Percentiles rank a stretch among this genome's conserved stretches.
phyloP scores from a whole-genome alignment of 2,329 filamentous ascomycete genomes.

The Cephalotrichum gorgonifer region DNA sequence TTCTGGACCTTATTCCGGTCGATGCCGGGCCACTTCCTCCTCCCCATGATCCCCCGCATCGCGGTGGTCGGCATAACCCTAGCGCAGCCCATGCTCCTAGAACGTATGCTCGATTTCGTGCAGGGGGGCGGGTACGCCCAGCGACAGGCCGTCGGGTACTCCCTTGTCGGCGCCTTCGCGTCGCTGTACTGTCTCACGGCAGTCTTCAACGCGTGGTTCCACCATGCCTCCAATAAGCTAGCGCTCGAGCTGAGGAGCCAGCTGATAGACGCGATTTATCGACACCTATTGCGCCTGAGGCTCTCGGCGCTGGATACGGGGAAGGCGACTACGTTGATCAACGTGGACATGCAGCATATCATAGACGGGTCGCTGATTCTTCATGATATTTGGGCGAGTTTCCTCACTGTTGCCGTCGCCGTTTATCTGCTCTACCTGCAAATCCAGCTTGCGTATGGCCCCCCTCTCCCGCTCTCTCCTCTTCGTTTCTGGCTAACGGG shows the following conservation, averaged over 20 bases:
- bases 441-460: background rate
- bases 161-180: slow-evolving; percentile 21
- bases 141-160: slow-evolving; percentile 16
- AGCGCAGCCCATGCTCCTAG: slow-evolving; percentile 24
- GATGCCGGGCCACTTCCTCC: slow-evolving; percentile 10
- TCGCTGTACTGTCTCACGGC: slow-evolving; percentile 21
- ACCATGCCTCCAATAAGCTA: background rate
- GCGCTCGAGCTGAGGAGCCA: background rate
- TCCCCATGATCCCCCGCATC: slow-evolving; percentile 20
- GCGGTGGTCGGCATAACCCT: slow-evolving; percentile 23
- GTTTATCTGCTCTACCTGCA: background rate
- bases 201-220: slow-evolving; percentile 14
- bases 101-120: slow-evolving; percentile 20
- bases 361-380: background rate
- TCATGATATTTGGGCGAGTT: background rate
- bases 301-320: background rate
- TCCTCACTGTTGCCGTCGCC: background rate
- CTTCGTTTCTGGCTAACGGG: no score
- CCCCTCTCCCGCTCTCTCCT: background rate
- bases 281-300: background rate
- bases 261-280: background rate
- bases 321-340: background rate
- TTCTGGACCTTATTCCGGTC: background rate
- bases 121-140: slow-evolving; percentile 9
- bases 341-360: background rate